Base-by-base conservation (phyloP, 768 basidiomycete species). In the Erythrobasidium yunnanense region DNA sequence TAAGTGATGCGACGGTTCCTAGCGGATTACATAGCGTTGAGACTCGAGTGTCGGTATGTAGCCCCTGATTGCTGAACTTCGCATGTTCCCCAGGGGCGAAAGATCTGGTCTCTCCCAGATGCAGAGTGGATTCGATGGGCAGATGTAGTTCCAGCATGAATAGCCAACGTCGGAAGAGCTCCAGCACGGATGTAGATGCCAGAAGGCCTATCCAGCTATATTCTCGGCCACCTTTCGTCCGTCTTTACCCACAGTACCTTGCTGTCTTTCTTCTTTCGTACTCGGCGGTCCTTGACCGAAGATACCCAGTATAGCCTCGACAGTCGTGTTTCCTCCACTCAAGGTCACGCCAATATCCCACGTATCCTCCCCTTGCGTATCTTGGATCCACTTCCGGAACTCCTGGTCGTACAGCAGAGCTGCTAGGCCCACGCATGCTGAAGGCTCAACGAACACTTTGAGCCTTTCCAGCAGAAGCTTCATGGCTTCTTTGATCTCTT, bases 391-490 rank as follows among this genome's bases (percentile, higher is more conserved):
- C 23, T 63, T 8, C 49, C 60, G 27, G 30, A 63, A 63, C 33
- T 63, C 60, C 33, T 63, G 27, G 27, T 71, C 70, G 50, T 69
- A 71, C n/a, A 73, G 52, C 8, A 71, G 69, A 2, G 72, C 72
- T 1, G 73, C 73, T 2, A 74, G 65, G 1, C 71, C 66, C 1
- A 74, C 73, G 18, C 66, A 72, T 27, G 71, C 69, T 27, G 65
- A 69, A 1, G 73, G 73, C 57, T 74, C 73, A 4, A 74, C 69
- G 46, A 74, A 68, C 18, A 71, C 65, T 57, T 74, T 74, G 55
- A 73, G 67, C 13, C 73, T 52, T 46, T 74, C 72, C 65, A 71
- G 46, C 3, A 73, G 67, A 22, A 74, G 55, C 18, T 63, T 58
- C 63, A 71, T 68, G 17, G 72, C 72, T 1, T 67, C 27, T 45